Base-by-base conservation (phyloP, 179 eudicot genomes). In the Heliamphora pulchella region DNA sequence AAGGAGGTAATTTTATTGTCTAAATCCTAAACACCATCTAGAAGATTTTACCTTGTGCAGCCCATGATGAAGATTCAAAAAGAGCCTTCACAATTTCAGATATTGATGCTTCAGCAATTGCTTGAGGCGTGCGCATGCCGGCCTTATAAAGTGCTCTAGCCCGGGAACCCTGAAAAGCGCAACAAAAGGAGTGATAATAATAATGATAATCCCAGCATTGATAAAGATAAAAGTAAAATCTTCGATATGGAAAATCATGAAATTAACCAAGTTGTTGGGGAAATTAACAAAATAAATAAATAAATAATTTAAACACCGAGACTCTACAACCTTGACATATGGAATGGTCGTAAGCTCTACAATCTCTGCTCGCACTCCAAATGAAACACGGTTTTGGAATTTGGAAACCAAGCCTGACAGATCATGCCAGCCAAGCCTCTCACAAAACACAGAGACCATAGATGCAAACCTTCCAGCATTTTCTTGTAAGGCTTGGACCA, bases 391-490 rank as follows among this genome's bases (percentile, higher is more conserved):
- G 63, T 90, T 94, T 81, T 96, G 99, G 79, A 96, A 94, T 85
- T 92, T 96, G 67, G 97, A 88, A 81, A 96, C 92, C 88, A 96
- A 86, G 79, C 93, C 92, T 86, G 94, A 98, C 48, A 96, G 89
- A 84, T 96, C 99, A 85, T 89, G 92, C 99, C 99, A 96, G 81
- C 98, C 95, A 83, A 96, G 96, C 89, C 99, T 92, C 91, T 96
- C 98, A 88, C 99, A 96, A 83, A 96, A 96, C n/a, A 91, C 83
- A 69, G 97, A 88, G 82, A 96, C 98, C 99, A 96, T 94, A 54
- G 96, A 94, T 63, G 98, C 98, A 87, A 96, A 96, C 84, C 99
- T 88, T 86, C 99, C 99, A 77, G 99, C 98, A 90, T 92, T 96
- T 85, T 96, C 99, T 89, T 96, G 99, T 75, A 96, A 90, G 62